Evolutionary conservation across 169 alveolate genomes (phyloP).

Genomic region (Plasmodium knowlesi): DNA sequence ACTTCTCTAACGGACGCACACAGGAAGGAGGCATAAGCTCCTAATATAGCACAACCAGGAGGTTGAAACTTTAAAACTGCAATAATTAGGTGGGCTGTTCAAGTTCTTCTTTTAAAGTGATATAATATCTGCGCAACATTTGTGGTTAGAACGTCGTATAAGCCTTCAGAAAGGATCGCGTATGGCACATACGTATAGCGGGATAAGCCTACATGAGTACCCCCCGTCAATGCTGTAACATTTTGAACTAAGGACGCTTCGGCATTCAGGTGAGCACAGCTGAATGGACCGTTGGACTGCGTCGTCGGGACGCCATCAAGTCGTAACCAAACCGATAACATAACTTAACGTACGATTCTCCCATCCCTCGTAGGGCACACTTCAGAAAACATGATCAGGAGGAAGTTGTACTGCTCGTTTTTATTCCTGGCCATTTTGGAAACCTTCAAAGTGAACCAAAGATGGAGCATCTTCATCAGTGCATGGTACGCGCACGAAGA

Average conservation of each 20-base stretch:
- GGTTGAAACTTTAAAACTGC: background rate
- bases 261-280: background rate
- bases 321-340: background rate
- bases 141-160: background rate
- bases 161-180: background rate
- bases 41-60: background rate
- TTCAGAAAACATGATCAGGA: constrained; percentile 39
- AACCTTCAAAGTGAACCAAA: background rate
- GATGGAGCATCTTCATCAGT: constrained; percentile 30
- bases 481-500: constrained; percentile 65
- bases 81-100: background rate
- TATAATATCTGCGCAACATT: background rate
- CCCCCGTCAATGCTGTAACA: background rate
- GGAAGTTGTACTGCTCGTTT: constrained; percentile 8
- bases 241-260: background rate
- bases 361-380: constrained; percentile 1
- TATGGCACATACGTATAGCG: background rate
- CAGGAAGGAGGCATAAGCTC: background rate
- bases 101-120: background rate
- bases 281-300: background rate
- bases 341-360: background rate
- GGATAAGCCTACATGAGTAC: background rate
- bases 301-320: background rate
- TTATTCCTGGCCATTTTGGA: constrained; percentile 19
- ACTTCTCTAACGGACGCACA: background rate